Percentiles rank a stretch among this genome's conserved stretches.
Evolutionary conservation across 106 monocot species (phyloP).

Genomic region (Acanthochlamys bracteata): DNA sequence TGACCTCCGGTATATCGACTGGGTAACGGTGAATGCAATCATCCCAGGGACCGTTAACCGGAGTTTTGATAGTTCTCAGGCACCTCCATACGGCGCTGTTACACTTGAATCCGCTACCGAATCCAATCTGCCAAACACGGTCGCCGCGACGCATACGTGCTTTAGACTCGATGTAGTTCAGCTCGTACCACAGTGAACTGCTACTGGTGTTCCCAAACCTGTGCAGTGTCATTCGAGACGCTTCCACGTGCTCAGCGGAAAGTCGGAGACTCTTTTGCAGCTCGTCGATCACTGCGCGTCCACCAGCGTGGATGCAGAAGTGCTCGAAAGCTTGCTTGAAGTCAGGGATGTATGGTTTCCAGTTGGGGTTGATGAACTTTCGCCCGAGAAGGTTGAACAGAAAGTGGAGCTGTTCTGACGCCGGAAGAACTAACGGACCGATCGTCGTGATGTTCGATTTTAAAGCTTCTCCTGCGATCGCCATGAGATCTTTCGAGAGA

Average conservation of each 20-base stretch:
- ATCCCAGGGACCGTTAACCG: conserved; percentile 5
- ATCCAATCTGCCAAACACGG: conserved; percentile 34
- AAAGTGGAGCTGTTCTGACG: conserved; percentile 17
- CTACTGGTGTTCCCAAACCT: conserved; percentile 31
- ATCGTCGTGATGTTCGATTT: conserved; percentile 21
- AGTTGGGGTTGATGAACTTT: conserved; percentile 15
- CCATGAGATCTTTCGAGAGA: conserved; percentile 22
- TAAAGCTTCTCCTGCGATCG: conserved; percentile 22
- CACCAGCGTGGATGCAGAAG: conserved; percentile 88
- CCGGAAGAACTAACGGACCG: conserved; percentile 20
- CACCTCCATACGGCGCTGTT: conserved; percentile 39
- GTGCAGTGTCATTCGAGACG: conserved; percentile 22
- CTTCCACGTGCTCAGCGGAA: conserved; percentile 19
- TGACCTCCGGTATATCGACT: conserved; percentile 9
- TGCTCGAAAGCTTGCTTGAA: conserved; percentile 87
- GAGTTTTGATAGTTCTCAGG: conserved; percentile 4
- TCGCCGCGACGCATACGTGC: conserved; percentile 20
- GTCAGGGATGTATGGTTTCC: conserved; percentile 51
- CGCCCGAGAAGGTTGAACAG: conserved; percentile 16
- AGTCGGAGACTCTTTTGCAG: conserved; percentile 10
- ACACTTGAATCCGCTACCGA: conserved; percentile 48
- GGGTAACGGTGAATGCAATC: conserved; percentile 15
- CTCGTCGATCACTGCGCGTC: conserved; percentile 28
- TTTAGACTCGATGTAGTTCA: conserved; percentile 18
- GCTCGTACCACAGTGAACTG: conserved; percentile 40